A percentile compares a stretch with the other conserved stretches of the same genome.
phyloP scores from a whole-genome alignment of 1,284 basidiomycete species.

The Porodaedalea pini region DNA sequence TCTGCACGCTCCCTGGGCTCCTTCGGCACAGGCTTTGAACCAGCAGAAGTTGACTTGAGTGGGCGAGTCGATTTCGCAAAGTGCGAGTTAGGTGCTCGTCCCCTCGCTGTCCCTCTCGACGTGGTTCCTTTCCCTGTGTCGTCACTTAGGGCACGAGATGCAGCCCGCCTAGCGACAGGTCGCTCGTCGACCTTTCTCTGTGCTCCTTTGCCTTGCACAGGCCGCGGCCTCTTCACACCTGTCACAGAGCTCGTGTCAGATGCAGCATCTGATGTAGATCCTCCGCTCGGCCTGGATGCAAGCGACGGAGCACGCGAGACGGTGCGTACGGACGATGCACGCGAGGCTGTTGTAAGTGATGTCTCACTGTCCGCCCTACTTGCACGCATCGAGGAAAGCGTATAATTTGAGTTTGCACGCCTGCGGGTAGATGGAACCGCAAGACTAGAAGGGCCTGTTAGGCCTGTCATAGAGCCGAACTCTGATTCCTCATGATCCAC shows the following conservation, averaged over 20 bases:
- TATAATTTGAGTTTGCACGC: slow-evolving; percentile 20
- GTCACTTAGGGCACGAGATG: slow-evolving; percentile 21
- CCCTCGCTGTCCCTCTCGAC: neutral
- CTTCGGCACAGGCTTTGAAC: neutral
- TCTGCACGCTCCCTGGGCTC: neutral
- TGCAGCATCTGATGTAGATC: neutral
- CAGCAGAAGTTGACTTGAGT: neutral
- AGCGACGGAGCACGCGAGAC: slow-evolving; percentile 16
- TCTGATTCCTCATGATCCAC: slow-evolving; percentile 3
- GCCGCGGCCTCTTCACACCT: slow-evolving; percentile 14
- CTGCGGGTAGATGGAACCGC: neutral
- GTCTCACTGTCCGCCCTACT: slow-evolving; percentile 5
- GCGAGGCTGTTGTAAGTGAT: slow-evolving; percentile 15
- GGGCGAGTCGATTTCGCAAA: neutral
- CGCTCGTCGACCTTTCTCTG: slow-evolving; percentile 4
- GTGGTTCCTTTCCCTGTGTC: neutral
- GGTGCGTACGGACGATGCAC: slow-evolving; percentile 7
- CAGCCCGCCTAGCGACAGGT: slow-evolving; percentile 28
- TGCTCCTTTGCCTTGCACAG: neutral
- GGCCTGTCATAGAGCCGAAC: neutral
- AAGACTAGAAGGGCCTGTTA: neutral
- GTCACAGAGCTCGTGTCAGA: slow-evolving; percentile 7
- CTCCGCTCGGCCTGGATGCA: slow-evolving; percentile 11
- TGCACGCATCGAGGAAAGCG: slow-evolving; percentile 13
- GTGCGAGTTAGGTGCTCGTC: neutral